Conservation (phyloP, 495 filamentous ascomycete genomes). For the Hypomontagnella submonticulosa region DNA sequence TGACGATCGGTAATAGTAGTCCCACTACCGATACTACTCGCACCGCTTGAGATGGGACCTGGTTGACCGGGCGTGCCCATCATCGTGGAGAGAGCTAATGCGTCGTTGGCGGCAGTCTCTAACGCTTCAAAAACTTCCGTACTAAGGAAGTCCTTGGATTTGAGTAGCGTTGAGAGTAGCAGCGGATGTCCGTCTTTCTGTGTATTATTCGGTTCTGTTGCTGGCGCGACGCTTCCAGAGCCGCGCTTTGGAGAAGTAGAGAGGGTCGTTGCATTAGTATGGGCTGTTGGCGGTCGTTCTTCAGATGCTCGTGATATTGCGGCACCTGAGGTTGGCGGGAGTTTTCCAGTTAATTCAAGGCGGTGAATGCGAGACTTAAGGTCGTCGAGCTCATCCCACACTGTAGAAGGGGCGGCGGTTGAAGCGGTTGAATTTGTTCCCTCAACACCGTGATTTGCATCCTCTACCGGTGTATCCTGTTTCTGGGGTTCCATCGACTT, state of each 20-base stretch:
- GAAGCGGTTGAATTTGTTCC: slow-evolving; percentile 86
- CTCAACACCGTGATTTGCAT: slow-evolving; percentile 57
- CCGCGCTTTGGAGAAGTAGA: slow-evolving; percentile 84
- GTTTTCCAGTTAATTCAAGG: slow-evolving; percentile 89
- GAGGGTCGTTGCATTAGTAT: slow-evolving; percentile 91
- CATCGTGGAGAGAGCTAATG: slow-evolving; percentile 76
- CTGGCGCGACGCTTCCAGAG: slow-evolving; percentile 59
- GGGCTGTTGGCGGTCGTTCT: slow-evolving; percentile 89
- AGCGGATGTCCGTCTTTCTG: slow-evolving; percentile 74
- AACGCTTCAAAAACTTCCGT: slow-evolving; percentile 82
- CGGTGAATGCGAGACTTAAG: slow-evolving; percentile 92
- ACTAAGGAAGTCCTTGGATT: slow-evolving; percentile 73
- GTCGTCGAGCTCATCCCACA: slow-evolving; percentile 98
- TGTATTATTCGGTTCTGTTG: slow-evolving; percentile 44
- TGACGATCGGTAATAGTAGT: slow-evolving; percentile 78
- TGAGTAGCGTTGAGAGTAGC: slow-evolving; percentile 80
- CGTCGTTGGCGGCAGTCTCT: slow-evolving; percentile 84
- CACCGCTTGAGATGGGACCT: slow-evolving; percentile 68
- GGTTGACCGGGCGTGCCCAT: slow-evolving; percentile 72
- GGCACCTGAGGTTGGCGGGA: slow-evolving; percentile 81
- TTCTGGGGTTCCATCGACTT: slow-evolving; percentile 54
- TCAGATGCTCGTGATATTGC: slow-evolving; percentile 78
- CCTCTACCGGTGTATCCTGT: slow-evolving; percentile 48
- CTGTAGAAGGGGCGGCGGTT: slow-evolving; percentile 86
- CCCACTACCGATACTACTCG: slow-evolving; percentile 71